A percentile compares a stretch with the other conserved stretches of the same genome.
phyloP scores from a whole-genome alignment of 495 filamentous ascomycete genomes.

The Coniosporium apollinis region DNA sequence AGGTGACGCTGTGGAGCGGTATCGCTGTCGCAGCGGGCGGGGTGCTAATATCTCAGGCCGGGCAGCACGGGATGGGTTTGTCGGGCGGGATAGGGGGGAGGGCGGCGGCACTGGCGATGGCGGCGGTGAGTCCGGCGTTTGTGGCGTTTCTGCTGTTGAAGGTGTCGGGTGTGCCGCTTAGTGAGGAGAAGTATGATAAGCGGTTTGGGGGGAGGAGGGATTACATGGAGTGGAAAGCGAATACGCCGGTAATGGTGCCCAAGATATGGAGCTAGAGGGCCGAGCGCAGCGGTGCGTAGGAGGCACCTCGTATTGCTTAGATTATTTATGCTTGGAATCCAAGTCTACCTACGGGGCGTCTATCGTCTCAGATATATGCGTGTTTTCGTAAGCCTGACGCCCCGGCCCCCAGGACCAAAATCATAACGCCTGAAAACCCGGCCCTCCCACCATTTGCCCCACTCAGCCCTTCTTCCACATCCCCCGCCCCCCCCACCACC shows the following conservation, averaged over 20 bases:
- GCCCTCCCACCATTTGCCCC: too few species aligned
- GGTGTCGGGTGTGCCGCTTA: constrained; percentile 39
- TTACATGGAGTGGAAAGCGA: constrained; percentile 48
- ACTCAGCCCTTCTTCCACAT: too few species aligned
- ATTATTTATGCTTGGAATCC: too few species aligned
- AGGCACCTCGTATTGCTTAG: too few species aligned
- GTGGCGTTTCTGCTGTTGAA: constrained; percentile 42
- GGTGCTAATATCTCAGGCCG: constrained; percentile 27
- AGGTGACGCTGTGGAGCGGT: constrained; percentile 47
- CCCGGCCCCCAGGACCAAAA: too few species aligned
- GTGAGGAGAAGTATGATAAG: constrained; percentile 49
- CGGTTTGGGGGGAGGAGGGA: constrained; percentile 44
- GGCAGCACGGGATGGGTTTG: constrained; percentile 33
- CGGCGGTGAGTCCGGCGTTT: constrained; percentile 43
- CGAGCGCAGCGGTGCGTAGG: too few species aligned
- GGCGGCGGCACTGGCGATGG: constrained; percentile 27
- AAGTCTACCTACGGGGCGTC: too few species aligned
- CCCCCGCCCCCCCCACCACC: too few species aligned
- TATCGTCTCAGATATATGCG: too few species aligned
- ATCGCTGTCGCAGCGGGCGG: constrained; percentile 35
- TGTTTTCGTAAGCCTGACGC: too few species aligned
- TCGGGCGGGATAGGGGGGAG: constrained; percentile 24
- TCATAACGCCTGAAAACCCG: too few species aligned
- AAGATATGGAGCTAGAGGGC: constrained; percentile 41
- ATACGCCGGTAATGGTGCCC: constrained; percentile 47